Percentiles rank a stretch among this genome's conserved stretches.
Evolutionary conservation across 805 yeast genomes (phyloP).

Genomic region (Wickerhamiella cacticola): DNA sequence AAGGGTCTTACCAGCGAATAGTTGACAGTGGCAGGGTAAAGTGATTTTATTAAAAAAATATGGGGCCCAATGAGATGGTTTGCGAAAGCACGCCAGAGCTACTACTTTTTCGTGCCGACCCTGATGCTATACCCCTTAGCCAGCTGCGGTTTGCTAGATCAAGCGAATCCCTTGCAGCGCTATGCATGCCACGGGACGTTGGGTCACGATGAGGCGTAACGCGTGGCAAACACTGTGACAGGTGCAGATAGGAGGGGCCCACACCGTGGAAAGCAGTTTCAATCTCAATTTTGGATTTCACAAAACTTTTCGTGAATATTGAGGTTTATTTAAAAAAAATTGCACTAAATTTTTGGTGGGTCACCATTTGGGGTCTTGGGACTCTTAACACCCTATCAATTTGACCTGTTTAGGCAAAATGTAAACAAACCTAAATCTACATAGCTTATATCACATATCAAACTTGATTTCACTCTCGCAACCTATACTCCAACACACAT

Average conservation of each 20-base stretch:
- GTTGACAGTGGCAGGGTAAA: too few species aligned
- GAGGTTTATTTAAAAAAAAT: too few species aligned
- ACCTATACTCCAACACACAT: background rate
- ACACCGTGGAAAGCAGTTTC: too few species aligned
- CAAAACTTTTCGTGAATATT: too few species aligned
- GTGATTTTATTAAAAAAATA: too few species aligned
- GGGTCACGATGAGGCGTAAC: background rate
- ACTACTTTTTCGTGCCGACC: background rate
- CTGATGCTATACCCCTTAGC: background rate
- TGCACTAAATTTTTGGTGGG: too few species aligned
- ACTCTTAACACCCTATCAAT: background rate
- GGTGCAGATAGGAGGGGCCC: background rate
- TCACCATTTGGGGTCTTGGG: background rate
- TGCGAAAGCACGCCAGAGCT: too few species aligned
- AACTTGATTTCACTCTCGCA: background rate
- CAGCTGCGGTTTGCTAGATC: background rate
- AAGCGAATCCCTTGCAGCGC: slow-evolving; percentile 1
- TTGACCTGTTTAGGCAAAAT: slow-evolving; percentile 5
- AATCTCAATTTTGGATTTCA: too few species aligned
- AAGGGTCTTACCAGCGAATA: too few species aligned
- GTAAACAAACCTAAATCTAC: slow-evolving; percentile 4
- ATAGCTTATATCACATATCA: background rate
- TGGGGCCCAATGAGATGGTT: too few species aligned
- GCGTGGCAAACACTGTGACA: too few species aligned
- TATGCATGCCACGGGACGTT: background rate